Conservation (phyloP, 2,329 filamentous ascomycete species). For the Fusarium neocosmosporiellum region DNA sequence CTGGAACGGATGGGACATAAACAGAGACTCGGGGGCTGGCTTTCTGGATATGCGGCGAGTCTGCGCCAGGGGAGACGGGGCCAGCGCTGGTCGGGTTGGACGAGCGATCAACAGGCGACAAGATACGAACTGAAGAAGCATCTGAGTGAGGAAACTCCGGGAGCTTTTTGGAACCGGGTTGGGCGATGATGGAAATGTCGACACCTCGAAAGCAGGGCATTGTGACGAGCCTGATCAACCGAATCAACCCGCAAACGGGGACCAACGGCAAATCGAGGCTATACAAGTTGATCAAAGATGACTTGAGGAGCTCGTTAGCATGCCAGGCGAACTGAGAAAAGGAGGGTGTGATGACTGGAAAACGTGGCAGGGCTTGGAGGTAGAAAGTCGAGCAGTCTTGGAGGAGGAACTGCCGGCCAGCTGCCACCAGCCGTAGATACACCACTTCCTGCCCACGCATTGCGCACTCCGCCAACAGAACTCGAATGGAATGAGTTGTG, state of each 20-base stretch:
- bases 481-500: neutral
- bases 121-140: constrained; percentile 55
- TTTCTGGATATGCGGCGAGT: constrained; percentile 42
- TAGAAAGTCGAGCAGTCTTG: neutral
- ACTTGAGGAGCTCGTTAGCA: neutral
- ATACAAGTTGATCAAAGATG: neutral
- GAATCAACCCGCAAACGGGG: neutral
- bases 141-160: constrained; percentile 68
- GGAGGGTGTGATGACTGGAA: neutral
- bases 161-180: constrained; percentile 51
- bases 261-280: neutral
- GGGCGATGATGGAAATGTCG: constrained; percentile 56
- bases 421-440: constrained; percentile 15
- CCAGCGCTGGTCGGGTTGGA: constrained; percentile 34
- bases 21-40: constrained; percentile 60
- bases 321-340: neutral
- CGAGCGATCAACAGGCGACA: constrained; percentile 26
- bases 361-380: neutral
- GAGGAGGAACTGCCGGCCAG: constrained; percentile 14
- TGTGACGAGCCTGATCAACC: neutral
- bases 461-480: neutral
- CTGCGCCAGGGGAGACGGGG: neutral
- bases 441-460: neutral
- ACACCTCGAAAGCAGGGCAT: constrained; percentile 65
- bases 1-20: constrained; percentile 66